phyloP scores from a whole-genome alignment of 306 rosid genomes.

The Casuarina glauca region DNA sequence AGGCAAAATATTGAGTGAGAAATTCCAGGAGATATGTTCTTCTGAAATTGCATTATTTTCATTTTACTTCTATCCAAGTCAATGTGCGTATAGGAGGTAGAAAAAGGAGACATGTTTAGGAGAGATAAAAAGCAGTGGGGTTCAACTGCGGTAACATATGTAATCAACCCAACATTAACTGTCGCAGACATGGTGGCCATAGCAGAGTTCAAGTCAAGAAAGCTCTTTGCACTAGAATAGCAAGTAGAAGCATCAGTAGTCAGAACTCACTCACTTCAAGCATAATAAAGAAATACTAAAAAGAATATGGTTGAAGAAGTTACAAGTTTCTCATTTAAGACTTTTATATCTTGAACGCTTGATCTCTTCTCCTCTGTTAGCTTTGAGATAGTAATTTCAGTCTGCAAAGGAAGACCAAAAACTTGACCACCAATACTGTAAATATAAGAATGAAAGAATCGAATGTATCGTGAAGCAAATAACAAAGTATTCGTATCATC shows the following conservation, averaged over 20 bases:
- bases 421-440: neutral
- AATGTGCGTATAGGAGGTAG: neutral
- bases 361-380: constrained; percentile 69
- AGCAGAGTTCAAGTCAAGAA: neutral
- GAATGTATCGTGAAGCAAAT: neutral
- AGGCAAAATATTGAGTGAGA: no score
- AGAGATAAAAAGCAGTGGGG: neutral
- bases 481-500: neutral
- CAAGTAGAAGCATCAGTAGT: neutral
- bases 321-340: constrained; percentile 63
- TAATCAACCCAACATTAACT: neutral
- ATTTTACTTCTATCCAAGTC: no score
- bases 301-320: constrained; percentile 27
- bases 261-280: constrained; percentile 22
- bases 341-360: constrained; percentile 52
- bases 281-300: constrained; percentile 17
- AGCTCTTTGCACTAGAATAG: neutral
- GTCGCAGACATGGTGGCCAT: neutral
- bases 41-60: no score
- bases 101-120: neutral
- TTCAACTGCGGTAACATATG: no score
- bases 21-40: neutral
- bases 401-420: constrained; percentile 48
- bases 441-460: neutral
- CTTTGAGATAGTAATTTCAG: constrained; percentile 60